Base-by-base conservation (phyloP, 495 filamentous ascomycete genomes). In the Parathielavia hyrcaniae region DNA sequence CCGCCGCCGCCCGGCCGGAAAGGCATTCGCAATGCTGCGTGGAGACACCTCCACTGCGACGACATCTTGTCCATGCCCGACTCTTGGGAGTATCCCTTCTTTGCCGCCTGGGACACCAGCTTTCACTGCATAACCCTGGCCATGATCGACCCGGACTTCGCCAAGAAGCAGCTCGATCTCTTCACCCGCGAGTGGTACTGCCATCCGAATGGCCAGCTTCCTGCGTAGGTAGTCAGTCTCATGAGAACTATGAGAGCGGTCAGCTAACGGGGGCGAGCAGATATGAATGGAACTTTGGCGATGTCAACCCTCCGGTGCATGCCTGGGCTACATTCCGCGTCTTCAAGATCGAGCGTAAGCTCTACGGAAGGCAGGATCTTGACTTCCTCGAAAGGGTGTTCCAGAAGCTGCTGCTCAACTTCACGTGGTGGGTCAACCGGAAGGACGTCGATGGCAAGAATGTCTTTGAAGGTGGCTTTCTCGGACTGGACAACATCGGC, bases 161-260 rank as follows among this genome's bases (percentile, higher is more conserved):
- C 92, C 17, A 97, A 97, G 81, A 95, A 95, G 75, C 92, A 97
- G 70, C 81, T 97, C 20, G 92, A 97, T 69, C 75, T 97, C 16
- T 87, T 97, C 63, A 97, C 92, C 11, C 80, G 92, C 58, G 92
- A 97, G 75, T 97, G 92, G 92, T 97, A 97, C 77, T 96, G 96
- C 87, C 92, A 97, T 76, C 92, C 92, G 17, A 97, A 97, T 65
- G 92, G 92, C 45, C 92, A 97, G 72, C 76, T 97, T 48, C 86
- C 89, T 26, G 75, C 73, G 67, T 75, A 67, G 40, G 68, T 64
- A 11, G n/a, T 30, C 19, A 34, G 22, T 1, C 12, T 30, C 4
- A 6, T 12, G 9, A 46, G 3, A n/a, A n/a, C n/a, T 13, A 4
- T 45, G 26, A 10, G 14, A 20, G 13, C 12, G n/a, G 48, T 32